Evolutionary conservation across 2,329 filamentous ascomycete genomes (phyloP).

Genomic region (Neopestalotiopsis rosae): DNA sequence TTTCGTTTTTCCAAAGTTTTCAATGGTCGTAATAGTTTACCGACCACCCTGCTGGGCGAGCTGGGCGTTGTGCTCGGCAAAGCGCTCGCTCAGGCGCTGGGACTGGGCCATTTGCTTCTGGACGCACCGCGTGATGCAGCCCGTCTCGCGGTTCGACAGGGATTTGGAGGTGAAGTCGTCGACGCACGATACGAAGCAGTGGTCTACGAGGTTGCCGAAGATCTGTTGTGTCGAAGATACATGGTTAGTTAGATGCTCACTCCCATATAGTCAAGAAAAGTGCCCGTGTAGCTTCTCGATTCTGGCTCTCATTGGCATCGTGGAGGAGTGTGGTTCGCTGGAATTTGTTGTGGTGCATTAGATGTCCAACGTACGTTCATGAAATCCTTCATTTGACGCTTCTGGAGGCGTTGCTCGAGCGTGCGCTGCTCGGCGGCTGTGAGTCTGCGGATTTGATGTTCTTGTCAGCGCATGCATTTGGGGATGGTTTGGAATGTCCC

Average conservation of each 20-base stretch:
- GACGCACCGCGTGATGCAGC: conserved; percentile 93
- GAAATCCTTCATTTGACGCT: conserved; percentile 98
- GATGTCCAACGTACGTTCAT: conserved; percentile 75
- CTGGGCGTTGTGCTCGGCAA: conserved; percentile 72
- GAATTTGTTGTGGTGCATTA: too few species aligned
- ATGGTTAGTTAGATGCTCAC: neutral
- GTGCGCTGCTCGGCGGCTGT: conserved; percentile 84
- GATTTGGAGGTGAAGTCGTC: conserved; percentile 99
- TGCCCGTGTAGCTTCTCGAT: too few species aligned
- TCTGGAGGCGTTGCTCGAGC: conserved; percentile 93
- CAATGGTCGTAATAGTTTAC: conserved; percentile 33
- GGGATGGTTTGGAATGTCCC: neutral
- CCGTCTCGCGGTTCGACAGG: conserved; percentile 83
- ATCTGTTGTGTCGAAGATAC: conserved; percentile 43
- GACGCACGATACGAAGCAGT: conserved; percentile 96
- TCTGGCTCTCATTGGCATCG: too few species aligned
- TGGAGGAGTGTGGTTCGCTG: too few species aligned
- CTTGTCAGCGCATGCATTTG: conserved; percentile 7
- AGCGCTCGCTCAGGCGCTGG: conserved; percentile 88
- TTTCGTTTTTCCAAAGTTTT: neutral
- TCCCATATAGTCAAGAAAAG: too few species aligned
- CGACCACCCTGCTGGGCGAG: conserved; percentile 60
- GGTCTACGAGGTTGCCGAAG: conserved; percentile 74
- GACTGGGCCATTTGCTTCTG: conserved; percentile 95
- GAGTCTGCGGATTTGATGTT: conserved; percentile 52